A percentile compares a stretch with the other conserved stretches of the same genome.
These are phyloP conservation scores for Brachypodium distachyon DNA, from an alignment of 202 grass and related monocot genomes.

Conservation along the genomic window DNA sequence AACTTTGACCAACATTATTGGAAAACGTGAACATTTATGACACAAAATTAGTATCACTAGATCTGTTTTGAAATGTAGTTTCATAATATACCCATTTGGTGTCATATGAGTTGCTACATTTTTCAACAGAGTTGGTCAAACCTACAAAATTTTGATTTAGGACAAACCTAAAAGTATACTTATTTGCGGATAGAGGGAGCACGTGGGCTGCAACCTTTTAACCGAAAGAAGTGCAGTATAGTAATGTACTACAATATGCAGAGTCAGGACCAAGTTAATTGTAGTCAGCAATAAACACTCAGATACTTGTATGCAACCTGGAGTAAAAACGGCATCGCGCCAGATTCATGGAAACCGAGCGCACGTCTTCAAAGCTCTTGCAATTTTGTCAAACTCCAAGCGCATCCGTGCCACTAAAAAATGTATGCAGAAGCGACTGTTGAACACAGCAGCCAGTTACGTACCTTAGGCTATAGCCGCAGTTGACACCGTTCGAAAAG, in stretches of 20 bases:
- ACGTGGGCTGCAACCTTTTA: neutral
- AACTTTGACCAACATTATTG: no score
- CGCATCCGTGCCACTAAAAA: neutral
- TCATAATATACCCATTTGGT: no score
- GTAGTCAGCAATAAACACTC: neutral
- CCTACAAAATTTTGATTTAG: no score
- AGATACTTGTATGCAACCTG: no score
- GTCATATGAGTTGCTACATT: no score
- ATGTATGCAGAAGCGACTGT: constrained; percentile 4
- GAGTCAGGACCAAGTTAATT: neutral
- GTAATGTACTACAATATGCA: no score
- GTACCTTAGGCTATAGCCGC: constrained; percentile 11
- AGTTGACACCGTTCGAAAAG: constrained; percentile 21
- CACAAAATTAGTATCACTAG: no score
- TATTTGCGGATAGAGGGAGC: no score
- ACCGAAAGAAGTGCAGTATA: neutral
- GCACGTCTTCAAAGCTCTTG: neutral
- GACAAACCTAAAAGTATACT: no score
- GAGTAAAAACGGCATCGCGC: neutral
- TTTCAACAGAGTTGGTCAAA: no score
- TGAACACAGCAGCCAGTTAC: neutral
- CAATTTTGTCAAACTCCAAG: neutral
- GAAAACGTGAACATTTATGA: no score
- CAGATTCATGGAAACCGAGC: neutral
- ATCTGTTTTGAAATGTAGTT: no score